A percentile compares a stretch with the other conserved stretches of the same genome.
These are phyloP conservation scores for Picea abies DNA, from an alignment of 83 land plant genomes.

Conservation along the genomic window DNA sequence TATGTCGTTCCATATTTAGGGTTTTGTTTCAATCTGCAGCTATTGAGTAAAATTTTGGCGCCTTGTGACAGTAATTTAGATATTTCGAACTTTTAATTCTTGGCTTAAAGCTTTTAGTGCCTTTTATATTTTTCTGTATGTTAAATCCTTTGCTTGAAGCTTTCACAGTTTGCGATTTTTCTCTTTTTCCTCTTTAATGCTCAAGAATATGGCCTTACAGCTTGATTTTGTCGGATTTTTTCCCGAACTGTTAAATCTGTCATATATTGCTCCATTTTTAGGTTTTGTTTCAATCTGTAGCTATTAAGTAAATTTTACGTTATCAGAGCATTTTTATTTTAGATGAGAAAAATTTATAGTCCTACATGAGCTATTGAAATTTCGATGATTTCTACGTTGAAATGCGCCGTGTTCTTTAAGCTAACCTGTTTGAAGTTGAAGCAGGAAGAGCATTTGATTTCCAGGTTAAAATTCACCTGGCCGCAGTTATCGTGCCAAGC, in stretches of 20 bases:
- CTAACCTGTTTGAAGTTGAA: background rate
- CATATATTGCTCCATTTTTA: background rate
- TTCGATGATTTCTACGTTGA: background rate
- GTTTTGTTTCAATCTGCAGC: too few species aligned
- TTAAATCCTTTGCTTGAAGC: too few species aligned
- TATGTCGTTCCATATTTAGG: too few species aligned
- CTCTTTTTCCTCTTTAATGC: background rate
- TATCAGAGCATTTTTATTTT: background rate
- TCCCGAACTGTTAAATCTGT: background rate
- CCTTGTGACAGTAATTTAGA: too few species aligned
- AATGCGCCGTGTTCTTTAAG: background rate
- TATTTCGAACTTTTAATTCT: too few species aligned
- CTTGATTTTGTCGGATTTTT: background rate
- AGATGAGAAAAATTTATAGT: background rate
- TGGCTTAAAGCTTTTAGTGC: too few species aligned
- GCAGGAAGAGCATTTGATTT: slow-evolving; percentile 9
- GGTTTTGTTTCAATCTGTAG: background rate
- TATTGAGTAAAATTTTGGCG: too few species aligned
- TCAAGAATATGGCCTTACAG: background rate
- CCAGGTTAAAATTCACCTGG: background rate
- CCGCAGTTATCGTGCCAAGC: background rate
- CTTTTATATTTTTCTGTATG: too few species aligned
- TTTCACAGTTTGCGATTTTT: too few species aligned
- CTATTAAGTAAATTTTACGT: background rate
- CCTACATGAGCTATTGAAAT: background rate